These are phyloP conservation scores for Syzygium aqueum DNA, from an alignment of 345 rosid species.

Conservation along the genomic window DNA sequence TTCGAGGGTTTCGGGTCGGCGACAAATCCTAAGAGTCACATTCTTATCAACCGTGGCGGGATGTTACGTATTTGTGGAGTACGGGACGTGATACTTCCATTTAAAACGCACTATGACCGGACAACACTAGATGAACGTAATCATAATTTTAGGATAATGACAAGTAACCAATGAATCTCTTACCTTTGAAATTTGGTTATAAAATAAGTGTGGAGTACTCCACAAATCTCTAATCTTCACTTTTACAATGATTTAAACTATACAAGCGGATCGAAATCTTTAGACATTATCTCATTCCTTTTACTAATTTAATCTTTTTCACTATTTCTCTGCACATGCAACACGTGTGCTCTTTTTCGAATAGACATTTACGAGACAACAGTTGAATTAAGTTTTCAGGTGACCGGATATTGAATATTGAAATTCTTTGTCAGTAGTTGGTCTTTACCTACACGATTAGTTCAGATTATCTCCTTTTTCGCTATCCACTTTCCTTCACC, in stretches of 20 bases:
- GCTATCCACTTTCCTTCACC: background rate
- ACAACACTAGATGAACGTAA: background rate
- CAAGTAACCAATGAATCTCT: background rate
- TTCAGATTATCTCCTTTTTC: background rate
- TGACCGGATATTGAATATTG: background rate
- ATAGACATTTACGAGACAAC: background rate
- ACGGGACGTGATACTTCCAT: no score
- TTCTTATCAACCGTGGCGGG: no score
- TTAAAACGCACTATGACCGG: background rate
- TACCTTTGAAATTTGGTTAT: background rate
- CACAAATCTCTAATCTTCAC: no score
- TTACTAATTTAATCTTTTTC: no score
- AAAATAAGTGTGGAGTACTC: background rate
- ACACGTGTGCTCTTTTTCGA: no score
- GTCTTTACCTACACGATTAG: background rate
- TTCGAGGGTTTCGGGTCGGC: no score
- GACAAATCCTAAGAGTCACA: no score
- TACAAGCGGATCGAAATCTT: no score
- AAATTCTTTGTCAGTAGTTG: background rate
- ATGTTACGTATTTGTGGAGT: no score
- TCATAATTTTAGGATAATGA: background rate
- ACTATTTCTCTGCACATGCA: no score
- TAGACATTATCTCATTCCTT: no score
- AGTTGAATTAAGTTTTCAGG: background rate
- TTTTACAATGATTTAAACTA: no score